Evolutionary conservation across 106 monocot species (phyloP).

Genomic region (Dendrobium chrysotoxum): DNA sequence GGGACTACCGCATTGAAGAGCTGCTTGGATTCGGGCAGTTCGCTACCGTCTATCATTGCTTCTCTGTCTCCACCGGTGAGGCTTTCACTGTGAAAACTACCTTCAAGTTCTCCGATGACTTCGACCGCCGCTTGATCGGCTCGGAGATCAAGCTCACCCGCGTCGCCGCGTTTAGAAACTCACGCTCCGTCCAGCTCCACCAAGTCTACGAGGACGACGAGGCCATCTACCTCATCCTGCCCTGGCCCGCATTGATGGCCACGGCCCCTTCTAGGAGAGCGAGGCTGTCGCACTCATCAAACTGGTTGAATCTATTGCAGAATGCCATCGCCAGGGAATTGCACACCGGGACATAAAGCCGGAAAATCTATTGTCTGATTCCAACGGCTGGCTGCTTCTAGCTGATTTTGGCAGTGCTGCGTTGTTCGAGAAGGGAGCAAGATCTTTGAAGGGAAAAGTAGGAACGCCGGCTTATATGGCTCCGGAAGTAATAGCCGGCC

Average conservation of each 20-base stretch:
- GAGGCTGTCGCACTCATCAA: slow-evolving; percentile 34
- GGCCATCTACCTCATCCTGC: slow-evolving; percentile 47
- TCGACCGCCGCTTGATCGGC: slow-evolving; percentile 36
- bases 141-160: slow-evolving; percentile 48
- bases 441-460: background rate
- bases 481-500: background rate
- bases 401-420: slow-evolving; percentile 80
- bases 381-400: slow-evolving; percentile 22
- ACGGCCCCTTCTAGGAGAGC: slow-evolving; percentile 29
- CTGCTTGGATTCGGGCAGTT: too few species aligned
- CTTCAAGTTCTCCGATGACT: slow-evolving; percentile 23
- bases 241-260: slow-evolving; percentile 30
- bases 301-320: slow-evolving; percentile 39
- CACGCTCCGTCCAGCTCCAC: slow-evolving; percentile 35
- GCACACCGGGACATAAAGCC: slow-evolving; percentile 85
- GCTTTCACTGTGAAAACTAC: slow-evolving; percentile 52
- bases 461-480: background rate
- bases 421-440: too few species aligned
- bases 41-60: too few species aligned
- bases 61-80: slow-evolving; percentile 30
- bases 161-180: slow-evolving; percentile 35
- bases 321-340: slow-evolving; percentile 56
- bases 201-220: slow-evolving; percentile 55
- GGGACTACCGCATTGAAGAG: too few species aligned
- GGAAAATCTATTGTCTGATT: slow-evolving; percentile 59